phyloP scores from a whole-genome alignment of 345 rosid genomes.

The Dovyalis caffra region DNA sequence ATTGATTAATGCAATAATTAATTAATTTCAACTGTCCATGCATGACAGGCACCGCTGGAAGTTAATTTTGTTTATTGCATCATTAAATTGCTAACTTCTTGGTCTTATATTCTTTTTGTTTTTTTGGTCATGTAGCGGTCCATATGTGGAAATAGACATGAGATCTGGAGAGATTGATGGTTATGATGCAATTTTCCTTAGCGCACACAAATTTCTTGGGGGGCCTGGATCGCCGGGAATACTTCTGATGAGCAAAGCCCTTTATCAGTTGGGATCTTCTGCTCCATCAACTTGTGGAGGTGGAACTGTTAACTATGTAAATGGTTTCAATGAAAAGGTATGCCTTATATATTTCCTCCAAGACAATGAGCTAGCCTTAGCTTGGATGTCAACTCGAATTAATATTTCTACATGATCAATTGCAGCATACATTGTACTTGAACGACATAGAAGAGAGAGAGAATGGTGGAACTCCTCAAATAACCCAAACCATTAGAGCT shows the following conservation, averaged over 20 bases:
- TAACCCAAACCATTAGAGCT: conserved; percentile 51
- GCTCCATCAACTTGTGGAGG: conserved; percentile 71
- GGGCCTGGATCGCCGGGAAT: conserved; percentile 67
- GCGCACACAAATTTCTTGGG: conserved; percentile 62
- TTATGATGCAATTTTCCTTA: conserved; percentile 52
- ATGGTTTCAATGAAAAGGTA: conserved; percentile 52
- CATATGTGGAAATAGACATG: conserved; percentile 55
- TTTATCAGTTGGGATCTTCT: conserved; percentile 39
- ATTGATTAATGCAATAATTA: not conserved
- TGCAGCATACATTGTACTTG: conserved; percentile 52
- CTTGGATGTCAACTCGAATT: not conserved
- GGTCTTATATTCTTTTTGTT: too few species aligned
- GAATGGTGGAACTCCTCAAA: conserved; percentile 60
- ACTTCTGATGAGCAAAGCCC: conserved; percentile 47
- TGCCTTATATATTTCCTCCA: not conserved
- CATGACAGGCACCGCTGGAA: not conserved
- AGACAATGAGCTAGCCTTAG: not conserved
- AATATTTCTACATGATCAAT: not conserved
- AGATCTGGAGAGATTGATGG: conserved; percentile 49
- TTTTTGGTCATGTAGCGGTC: conserved; percentile 46
- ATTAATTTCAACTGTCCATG: not conserved
- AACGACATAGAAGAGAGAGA: conserved; percentile 56
- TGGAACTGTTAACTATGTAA: conserved; percentile 59
- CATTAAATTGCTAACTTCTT: too few species aligned
- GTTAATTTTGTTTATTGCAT: not conserved